phyloP scores from a whole-genome alignment of 1,284 basidiomycete genomes.

The Melampsora larici-populina region DNA sequence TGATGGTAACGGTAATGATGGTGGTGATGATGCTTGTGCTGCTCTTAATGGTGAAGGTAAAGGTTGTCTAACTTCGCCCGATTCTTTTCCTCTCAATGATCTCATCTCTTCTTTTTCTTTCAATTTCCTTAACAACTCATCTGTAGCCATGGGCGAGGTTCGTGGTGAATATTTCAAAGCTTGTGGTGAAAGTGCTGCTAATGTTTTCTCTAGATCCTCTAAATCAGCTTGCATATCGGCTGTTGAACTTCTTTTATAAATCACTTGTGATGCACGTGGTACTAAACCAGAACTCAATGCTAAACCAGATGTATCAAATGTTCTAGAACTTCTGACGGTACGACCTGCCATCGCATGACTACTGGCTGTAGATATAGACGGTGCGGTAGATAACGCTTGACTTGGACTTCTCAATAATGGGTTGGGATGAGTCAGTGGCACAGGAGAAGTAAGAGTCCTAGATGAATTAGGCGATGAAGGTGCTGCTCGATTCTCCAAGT shows the following conservation, averaged over 20 bases:
- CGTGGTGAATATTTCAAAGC: neutral
- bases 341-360: neutral
- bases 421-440: neutral
- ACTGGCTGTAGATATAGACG: neutral
- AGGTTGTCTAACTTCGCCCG: neutral
- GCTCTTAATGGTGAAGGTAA: neutral
- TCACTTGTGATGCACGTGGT: neutral
- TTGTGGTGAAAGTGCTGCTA: slow-evolving; percentile 22
- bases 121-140: neutral
- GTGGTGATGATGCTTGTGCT: neutral
- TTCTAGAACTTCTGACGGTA: neutral
- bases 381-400: neutral
- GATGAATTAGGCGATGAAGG: neutral
- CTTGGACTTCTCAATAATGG: neutral
- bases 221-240: slow-evolving; percentile 27
- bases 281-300: neutral
- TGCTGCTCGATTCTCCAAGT: neutral
- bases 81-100: neutral
- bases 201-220: slow-evolving; percentile 25
- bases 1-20: neutral
- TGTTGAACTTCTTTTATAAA: slow-evolving; percentile 13
- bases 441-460: neutral
- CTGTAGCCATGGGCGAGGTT: neutral
- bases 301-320: neutral
- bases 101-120: neutral